Conservation (phyloP, 1,284 basidiomycete genomes). For the Earliella scabrosa region DNA sequence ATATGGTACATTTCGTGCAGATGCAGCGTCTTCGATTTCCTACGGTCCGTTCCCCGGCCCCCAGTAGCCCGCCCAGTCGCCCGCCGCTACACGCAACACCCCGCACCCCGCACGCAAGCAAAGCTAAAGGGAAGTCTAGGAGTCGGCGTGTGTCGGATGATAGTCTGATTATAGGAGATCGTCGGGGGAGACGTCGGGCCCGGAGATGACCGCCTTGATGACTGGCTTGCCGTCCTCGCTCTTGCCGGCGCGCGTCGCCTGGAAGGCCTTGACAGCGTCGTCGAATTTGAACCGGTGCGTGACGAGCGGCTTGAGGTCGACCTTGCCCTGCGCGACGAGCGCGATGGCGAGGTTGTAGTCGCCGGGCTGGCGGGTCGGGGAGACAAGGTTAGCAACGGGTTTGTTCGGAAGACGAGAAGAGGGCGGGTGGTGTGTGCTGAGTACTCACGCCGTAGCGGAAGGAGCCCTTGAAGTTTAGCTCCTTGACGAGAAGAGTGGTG, state of each 20-base stretch:
- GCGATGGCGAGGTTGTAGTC: slow-evolving; percentile 88
- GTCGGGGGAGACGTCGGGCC: slow-evolving; percentile 57
- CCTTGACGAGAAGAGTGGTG: slow-evolving; percentile 69
- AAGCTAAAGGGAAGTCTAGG: too few species aligned
- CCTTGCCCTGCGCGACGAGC: slow-evolving; percentile 77
- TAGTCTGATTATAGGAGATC: slow-evolving; percentile 26
- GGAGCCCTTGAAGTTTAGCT: slow-evolving; percentile 82
- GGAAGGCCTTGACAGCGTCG: slow-evolving; percentile 80
- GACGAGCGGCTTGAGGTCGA: slow-evolving; percentile 88
- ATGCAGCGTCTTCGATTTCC: too few species aligned
- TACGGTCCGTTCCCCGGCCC: too few species aligned
- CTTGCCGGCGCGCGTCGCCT: slow-evolving; percentile 79
- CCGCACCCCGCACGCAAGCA: too few species aligned
- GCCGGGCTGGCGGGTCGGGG: slow-evolving; percentile 57
- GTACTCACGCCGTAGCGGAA: slow-evolving; percentile 82
- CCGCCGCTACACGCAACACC: too few species aligned
- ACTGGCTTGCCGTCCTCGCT: slow-evolving; percentile 76
- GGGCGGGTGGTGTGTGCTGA: background rate
- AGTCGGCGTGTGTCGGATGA: too few species aligned
- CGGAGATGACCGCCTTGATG: slow-evolving; percentile 80
- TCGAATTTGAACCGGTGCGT: slow-evolving; percentile 87
- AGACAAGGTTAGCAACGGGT: slow-evolving; percentile 3
- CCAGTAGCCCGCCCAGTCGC: too few species aligned
- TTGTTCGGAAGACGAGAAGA: background rate
- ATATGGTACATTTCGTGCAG: slow-evolving; percentile 6